These are phyloP conservation scores for Acephala macrosclerotiorum DNA, from an alignment of 2,329 filamentous ascomycete genomes.

Conservation along the genomic window DNA sequence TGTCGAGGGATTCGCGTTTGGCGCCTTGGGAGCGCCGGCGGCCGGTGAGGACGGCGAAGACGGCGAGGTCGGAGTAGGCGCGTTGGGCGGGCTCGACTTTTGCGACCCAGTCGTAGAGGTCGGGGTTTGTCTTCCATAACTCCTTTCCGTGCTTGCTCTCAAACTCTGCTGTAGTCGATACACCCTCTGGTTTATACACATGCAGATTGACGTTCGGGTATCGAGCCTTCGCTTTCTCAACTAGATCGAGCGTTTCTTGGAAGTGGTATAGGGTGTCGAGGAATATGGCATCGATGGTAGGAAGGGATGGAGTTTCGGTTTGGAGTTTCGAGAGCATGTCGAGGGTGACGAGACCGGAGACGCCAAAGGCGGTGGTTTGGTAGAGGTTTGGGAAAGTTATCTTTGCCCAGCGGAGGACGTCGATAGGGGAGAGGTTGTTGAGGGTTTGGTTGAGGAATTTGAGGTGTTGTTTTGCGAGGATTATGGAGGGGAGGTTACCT, in stretches of 20 bases:
- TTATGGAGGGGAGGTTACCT: conserved; percentile 73
- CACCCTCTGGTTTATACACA: conserved; percentile 85
- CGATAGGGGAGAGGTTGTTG: conserved; percentile 86
- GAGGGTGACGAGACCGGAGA: conserved; percentile 82
- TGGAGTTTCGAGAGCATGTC: conserved; percentile 85
- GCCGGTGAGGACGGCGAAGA: conserved; percentile 91
- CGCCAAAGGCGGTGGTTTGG: conserved; percentile 84
- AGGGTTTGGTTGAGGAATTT: conserved; percentile 91
- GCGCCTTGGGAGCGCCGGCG: conserved; percentile 92
- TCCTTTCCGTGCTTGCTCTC: conserved; percentile 81
- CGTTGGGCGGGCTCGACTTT: conserved; percentile 97
- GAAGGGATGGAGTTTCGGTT: conserved; percentile 65
- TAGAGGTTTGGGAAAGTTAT: conserved; percentile 89
- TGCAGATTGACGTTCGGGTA: conserved; percentile 86
- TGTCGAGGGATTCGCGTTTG: conserved; percentile 86
- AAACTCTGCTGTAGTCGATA: conserved; percentile 78
- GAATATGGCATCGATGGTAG: conserved; percentile 74
- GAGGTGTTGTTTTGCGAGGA: conserved; percentile 87
- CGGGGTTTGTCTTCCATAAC: conserved; percentile 84
- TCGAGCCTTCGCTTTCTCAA: conserved; percentile 75
- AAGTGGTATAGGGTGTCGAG: conserved; percentile 88
- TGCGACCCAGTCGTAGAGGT: conserved; percentile 95
- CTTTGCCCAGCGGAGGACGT: conserved; percentile 92
- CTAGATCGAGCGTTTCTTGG: conserved; percentile 75
- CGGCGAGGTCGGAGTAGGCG: conserved; percentile 85